Conservation (phyloP, 2,329 filamentous ascomycete genomes). For the Fusarium sp. region DNA sequence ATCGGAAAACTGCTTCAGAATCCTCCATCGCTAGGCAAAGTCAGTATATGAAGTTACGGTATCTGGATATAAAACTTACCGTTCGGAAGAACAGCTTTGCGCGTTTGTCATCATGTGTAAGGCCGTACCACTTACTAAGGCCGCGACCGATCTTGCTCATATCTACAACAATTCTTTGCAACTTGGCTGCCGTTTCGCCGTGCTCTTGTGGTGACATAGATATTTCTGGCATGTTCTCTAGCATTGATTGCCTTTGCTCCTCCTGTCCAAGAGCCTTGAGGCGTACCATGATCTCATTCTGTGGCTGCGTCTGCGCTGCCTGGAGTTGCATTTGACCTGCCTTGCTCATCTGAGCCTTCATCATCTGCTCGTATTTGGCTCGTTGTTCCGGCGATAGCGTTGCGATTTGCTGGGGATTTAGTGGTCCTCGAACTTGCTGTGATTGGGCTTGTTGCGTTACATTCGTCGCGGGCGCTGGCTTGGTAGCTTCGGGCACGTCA, state of each 20-base stretch:
- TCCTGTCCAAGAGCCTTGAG: constrained; percentile 57
- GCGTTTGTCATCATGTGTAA: constrained; percentile 63
- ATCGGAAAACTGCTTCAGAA: constrained; percentile 67
- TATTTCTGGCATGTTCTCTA: constrained; percentile 61
- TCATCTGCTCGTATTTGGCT: constrained; percentile 58
- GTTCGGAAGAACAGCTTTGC: constrained; percentile 66
- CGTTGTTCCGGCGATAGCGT: constrained; percentile 61
- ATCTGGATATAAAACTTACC: constrained; percentile 55
- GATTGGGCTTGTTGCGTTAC: constrained; percentile 45
- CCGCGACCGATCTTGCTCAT: constrained; percentile 61
- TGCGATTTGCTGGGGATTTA: constrained; percentile 55
- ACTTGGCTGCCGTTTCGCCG: constrained; percentile 59
- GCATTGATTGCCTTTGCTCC: constrained; percentile 55
- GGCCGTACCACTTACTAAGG: constrained; percentile 62
- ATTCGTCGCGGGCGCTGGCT: constrained; percentile 42
- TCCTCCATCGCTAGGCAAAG: constrained; percentile 62
- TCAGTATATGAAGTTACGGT: constrained; percentile 50
- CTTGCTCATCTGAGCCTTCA: constrained; percentile 51
- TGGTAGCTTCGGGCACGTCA: constrained; percentile 48
- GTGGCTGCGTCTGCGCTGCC: constrained; percentile 29
- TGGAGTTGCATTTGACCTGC: constrained; percentile 24
- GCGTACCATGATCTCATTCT: constrained; percentile 48
- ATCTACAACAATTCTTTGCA: constrained; percentile 57
- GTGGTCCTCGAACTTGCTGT: constrained; percentile 32
- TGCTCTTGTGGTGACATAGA: constrained; percentile 61